These are phyloP conservation scores for Podochytrium sp. DNA, from an alignment of 192 early-diverging fungal species.

Conservation along the genomic window DNA sequence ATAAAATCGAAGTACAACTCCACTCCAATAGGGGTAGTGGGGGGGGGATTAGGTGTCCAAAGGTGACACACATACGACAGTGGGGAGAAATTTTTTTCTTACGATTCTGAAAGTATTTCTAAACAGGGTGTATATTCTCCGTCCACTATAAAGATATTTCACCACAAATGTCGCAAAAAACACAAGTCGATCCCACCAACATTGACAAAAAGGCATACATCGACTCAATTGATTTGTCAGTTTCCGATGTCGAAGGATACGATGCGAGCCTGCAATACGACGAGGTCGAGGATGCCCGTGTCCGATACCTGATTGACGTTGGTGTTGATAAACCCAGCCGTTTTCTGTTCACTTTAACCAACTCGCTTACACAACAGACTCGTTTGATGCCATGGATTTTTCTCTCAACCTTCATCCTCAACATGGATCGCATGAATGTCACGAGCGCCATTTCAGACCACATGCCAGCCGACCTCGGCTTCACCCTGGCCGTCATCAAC, in stretches of 20 bases:
- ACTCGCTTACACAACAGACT: background rate
- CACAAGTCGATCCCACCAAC: no score
- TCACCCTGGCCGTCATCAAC: background rate
- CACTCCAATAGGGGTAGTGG: no score
- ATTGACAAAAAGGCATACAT: no score
- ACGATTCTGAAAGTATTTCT: no score
- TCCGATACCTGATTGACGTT: conserved; percentile 9
- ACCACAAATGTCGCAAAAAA: no score
- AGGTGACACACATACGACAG: no score
- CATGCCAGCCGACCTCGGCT: conserved; percentile 1
- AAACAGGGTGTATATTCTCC: no score
- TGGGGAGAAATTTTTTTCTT: no score
- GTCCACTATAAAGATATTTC: no score
- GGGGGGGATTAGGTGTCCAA: no score
- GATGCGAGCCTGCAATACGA: conserved; percentile 1
- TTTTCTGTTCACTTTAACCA: background rate
- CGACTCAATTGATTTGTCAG: no score
- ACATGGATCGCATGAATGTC: conserved; percentile 32
- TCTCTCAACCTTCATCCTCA: conserved; percentile 27
- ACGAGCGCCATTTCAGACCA: conserved; percentile 19
- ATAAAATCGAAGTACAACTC: no score
- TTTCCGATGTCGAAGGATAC: conserved; percentile 23
- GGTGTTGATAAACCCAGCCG: background rate
- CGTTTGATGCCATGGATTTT: conserved; percentile 33
- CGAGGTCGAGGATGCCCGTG: background rate